phyloP scores from a whole-genome alignment of 352 stramenopile genomes.

The Phytophthora palmivora region DNA sequence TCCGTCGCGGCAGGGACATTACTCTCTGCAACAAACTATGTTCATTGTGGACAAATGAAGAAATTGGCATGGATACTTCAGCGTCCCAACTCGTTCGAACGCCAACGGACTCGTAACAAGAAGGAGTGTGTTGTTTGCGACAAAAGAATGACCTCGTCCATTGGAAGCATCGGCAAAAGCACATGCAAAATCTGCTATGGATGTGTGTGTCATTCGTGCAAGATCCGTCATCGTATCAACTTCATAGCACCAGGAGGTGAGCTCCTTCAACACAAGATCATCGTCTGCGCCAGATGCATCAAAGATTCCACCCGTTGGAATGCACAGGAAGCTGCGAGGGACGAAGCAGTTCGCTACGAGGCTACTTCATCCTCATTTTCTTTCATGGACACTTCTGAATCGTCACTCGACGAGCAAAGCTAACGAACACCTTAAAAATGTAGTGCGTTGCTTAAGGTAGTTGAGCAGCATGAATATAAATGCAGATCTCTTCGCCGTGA shows the following conservation, averaged over 20 bases:
- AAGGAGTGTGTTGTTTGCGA: slow-evolving; percentile 35
- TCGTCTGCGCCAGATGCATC: slow-evolving; percentile 49
- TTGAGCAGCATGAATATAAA: slow-evolving; percentile 1
- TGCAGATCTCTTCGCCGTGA: not conserved
- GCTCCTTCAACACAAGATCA: slow-evolving; percentile 42
- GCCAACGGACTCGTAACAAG: not conserved
- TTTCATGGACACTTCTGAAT: slow-evolving; percentile 30
- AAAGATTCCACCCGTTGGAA: slow-evolving; percentile 39
- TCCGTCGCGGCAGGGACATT: slow-evolving; percentile 35
- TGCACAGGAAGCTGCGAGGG: slow-evolving; percentile 31
- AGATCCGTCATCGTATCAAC: slow-evolving; percentile 45
- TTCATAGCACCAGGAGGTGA: slow-evolving; percentile 40
- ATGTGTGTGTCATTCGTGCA: slow-evolving; percentile 46
- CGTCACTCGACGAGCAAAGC: slow-evolving; percentile 14
- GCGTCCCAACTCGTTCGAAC: slow-evolving; percentile 6
- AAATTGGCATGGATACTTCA: slow-evolving; percentile 57
- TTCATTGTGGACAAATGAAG: slow-evolving; percentile 62
- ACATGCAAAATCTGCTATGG: slow-evolving; percentile 40
- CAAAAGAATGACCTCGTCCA: slow-evolving; percentile 32
- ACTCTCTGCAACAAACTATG: slow-evolving; percentile 38
- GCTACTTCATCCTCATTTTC: slow-evolving; percentile 14
- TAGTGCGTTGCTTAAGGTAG: not conserved
- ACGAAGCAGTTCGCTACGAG: slow-evolving; percentile 29
- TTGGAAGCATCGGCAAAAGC: slow-evolving; percentile 34
- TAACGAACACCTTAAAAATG: not conserved